Evolutionary conservation across 2,329 filamentous ascomycete genomes (phyloP), one percentile per base, ranked within the genome.

Genomic region (Talaromyces amestolkiae): DNA sequence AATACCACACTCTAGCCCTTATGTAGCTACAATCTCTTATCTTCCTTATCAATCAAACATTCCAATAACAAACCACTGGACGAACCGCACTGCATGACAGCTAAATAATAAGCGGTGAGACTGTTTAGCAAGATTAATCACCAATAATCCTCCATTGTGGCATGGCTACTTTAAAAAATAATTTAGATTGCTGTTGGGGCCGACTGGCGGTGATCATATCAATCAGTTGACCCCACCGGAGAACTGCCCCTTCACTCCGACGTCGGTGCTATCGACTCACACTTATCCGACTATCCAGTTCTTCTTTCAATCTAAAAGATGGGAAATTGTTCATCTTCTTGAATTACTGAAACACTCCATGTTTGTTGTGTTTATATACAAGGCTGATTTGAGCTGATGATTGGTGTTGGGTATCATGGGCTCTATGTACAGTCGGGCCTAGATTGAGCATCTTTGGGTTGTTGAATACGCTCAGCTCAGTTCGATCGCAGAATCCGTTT

Each of bases 401-500:
- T 19, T 3, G 35, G 60, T 11, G 7, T 61, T 13, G 31, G 33
- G 47, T 53, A 37, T n/a, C 60, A 62, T 62, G 60, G 60, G n/a
- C 22, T 53, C 37, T 39, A 27, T 43, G n/a, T 17, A 33, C 47
- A 43, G 47, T 39, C 33, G 35, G 3, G 35, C 19, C 60, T 62
- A 62, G 35, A 3, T 35, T 53, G 60, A 43, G 47, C 35, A 37
- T 37, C 39, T 15, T 61, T 33, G 37, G 31, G 51, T 19, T 56
- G 33, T 22, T 39, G 33, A 24, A 37, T 56, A 22, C 35, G 35
- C 27, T 31, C 27, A 4, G 27, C 27, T 31, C 27, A 31, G 27
- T 31, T 31, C 27, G 27, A 31, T 31, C 27, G 27, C 7, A 3
- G 27, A 31, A 31, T 31, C 27, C 27, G 27, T 31, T 31, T 27